phyloP scores from a whole-genome alignment of 176 grass and related monocot species.

The Lolium perenne region DNA sequence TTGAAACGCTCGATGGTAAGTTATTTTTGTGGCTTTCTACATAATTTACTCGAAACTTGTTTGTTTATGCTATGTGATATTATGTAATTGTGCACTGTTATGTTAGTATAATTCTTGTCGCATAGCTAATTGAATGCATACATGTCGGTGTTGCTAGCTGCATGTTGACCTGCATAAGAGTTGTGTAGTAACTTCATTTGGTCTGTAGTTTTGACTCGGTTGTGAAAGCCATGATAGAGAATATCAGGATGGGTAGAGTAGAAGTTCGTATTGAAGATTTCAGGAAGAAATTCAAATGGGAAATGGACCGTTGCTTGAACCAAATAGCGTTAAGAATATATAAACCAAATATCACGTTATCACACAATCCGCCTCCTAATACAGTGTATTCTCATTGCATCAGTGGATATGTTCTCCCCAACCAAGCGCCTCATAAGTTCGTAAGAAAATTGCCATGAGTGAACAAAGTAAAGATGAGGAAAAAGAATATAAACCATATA shows the following conservation, averaged over 20 bases:
- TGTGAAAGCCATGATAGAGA: background rate
- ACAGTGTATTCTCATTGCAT: background rate
- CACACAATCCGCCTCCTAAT: background rate
- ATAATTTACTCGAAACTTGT: background rate
- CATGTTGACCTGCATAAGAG: background rate
- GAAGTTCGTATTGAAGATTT: background rate
- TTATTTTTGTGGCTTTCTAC: background rate
- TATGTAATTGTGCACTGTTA: constrained; percentile 3
- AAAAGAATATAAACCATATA: too few species aligned
- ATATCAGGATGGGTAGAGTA: background rate
- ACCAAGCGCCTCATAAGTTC: background rate
- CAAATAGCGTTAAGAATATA: background rate
- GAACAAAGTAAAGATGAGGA: background rate
- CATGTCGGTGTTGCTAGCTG: background rate
- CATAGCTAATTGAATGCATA: background rate
- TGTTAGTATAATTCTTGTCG: background rate
- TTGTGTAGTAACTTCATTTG: background rate
- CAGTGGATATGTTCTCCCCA: background rate
- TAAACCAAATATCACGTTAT: background rate
- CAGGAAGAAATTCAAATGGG: background rate
- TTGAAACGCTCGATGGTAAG: constrained; percentile 12
- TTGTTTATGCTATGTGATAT: background rate
- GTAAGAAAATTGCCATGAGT: background rate
- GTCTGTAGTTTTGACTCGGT: too few species aligned
- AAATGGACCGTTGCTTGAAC: background rate